These are phyloP conservation scores for Hymenoscyphus occultus DNA, from an alignment of 2,329 filamentous ascomycete species.

Conservation along the genomic window DNA sequence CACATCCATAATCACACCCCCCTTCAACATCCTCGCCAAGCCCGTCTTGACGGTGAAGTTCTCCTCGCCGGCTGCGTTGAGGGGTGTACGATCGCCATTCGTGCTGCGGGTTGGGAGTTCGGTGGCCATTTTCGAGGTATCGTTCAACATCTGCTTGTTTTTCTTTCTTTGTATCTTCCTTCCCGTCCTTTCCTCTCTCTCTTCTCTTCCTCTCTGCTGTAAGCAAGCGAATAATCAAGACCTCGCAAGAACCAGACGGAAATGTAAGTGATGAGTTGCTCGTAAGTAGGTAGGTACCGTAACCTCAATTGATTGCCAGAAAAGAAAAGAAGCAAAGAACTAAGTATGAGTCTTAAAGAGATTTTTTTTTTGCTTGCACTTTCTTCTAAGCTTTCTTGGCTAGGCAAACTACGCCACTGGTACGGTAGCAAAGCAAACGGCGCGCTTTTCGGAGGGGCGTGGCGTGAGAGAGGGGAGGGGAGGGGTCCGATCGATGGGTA, in stretches of 20 bases:
- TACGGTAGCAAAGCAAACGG: background rate
- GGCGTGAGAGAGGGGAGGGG: background rate
- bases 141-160: constrained; percentile 26
- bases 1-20: constrained; percentile 99
- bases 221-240: background rate
- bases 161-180: background rate
- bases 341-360: constrained; percentile 11
- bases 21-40: constrained; percentile 96
- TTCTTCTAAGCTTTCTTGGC: background rate
- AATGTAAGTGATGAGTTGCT: too few species aligned
- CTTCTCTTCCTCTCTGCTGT: background rate
- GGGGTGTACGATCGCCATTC: constrained; percentile 24
- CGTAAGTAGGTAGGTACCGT: too few species aligned
- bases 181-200: background rate
- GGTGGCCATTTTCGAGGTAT: constrained; percentile 34
- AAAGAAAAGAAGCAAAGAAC: background rate
- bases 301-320: background rate
- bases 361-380: background rate
- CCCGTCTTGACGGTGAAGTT: constrained; percentile 90
- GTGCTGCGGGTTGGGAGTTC: constrained; percentile 43
- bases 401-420: background rate
- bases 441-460: constrained; percentile 1
- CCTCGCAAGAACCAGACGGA: too few species aligned
- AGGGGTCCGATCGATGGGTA: background rate
- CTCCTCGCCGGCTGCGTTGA: constrained; percentile 25